These are phyloP conservation scores for Lecanicillium sp. DNA, from an alignment of 2,329 filamentous ascomycete species.

Conservation along the genomic window DNA sequence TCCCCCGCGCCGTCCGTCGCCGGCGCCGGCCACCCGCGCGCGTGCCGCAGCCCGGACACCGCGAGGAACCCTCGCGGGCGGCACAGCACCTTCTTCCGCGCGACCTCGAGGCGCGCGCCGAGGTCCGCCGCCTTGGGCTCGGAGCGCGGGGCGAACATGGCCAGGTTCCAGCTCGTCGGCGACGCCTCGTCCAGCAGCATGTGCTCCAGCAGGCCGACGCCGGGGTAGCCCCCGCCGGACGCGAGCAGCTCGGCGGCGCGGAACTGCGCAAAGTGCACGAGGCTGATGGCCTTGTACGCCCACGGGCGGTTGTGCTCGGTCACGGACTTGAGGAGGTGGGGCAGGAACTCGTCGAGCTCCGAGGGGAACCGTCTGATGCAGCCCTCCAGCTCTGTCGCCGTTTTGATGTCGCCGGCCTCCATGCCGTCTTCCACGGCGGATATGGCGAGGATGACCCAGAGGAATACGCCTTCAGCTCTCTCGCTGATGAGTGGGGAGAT, in stretches of 20 bases:
- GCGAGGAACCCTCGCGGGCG: background rate
- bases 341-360: slow-evolving; percentile 4
- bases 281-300: slow-evolving; percentile 6
- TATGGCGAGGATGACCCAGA: slow-evolving; percentile 12
- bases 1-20: background rate
- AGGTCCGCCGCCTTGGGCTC: background rate
- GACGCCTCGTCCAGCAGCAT: slow-evolving; percentile 9
- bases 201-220: background rate
- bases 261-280: slow-evolving; percentile 2
- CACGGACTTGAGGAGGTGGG: background rate
- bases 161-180: slow-evolving; percentile 3
- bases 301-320: background rate
- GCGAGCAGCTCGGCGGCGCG: background rate
- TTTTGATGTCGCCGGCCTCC: background rate
- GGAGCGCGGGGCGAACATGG: background rate
- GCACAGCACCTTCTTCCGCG: background rate
- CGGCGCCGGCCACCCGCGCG: background rate
- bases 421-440: slow-evolving; percentile 1
- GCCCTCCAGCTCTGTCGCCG: background rate
- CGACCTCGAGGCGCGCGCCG: background rate
- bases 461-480: slow-evolving; percentile 11
- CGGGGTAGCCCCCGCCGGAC: background rate
- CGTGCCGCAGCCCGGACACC: background rate
- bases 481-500: background rate
- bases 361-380: background rate